Base-by-base conservation (phyloP, 345 rosid genomes). In the Syzygium jambos region DNA sequence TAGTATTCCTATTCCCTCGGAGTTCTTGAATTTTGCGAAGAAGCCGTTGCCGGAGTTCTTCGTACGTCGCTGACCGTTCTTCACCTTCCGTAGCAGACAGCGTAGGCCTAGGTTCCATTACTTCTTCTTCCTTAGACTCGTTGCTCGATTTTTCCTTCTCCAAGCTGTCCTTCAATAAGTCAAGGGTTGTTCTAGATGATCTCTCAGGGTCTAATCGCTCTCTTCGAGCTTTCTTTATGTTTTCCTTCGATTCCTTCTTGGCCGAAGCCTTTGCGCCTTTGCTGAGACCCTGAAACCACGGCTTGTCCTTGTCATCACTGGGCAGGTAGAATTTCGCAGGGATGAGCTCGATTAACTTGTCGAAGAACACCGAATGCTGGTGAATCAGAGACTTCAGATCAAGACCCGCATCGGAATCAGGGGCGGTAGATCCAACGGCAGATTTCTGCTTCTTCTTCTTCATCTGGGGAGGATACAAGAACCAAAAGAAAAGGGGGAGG, bases 291-390 rank as follows among this genome's bases (percentile, higher is more conserved):
- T 92, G 96, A 90, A 92, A 95, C 98, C 97, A 94, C 41, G 93
- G 93, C 84, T 91, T 96, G 51, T 96, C 98, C 10, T 91, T 92
- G 85, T 95, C 99, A 91, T 95, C 96, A 73, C 7, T 61, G 5
- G 98, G 94, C 65, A 95, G 86, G 93, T 96, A 97, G 91, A 95
- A 96, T 93, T 91, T 97, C 13, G 99, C 97, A 10, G 99, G 99
- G 87, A 95, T 92, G 55, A 95, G 96, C 91, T 95, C 96, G 34
- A 96, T 46, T 89, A 96, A 84, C 90, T 93, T 94, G 89, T 97
- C 98, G 53, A 95, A 96, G 91, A 95, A 95, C 53, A 89, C 86
- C 9, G 95, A 88, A 89, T 90, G 93, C 84, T 94, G 85, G 90
- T 90, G 95, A 90, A 93, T 91, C 68, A 92, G 68, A 11, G 90